phyloP scores from a whole-genome alignment of 345 rosid genomes.

The Dovyalis caffra region DNA sequence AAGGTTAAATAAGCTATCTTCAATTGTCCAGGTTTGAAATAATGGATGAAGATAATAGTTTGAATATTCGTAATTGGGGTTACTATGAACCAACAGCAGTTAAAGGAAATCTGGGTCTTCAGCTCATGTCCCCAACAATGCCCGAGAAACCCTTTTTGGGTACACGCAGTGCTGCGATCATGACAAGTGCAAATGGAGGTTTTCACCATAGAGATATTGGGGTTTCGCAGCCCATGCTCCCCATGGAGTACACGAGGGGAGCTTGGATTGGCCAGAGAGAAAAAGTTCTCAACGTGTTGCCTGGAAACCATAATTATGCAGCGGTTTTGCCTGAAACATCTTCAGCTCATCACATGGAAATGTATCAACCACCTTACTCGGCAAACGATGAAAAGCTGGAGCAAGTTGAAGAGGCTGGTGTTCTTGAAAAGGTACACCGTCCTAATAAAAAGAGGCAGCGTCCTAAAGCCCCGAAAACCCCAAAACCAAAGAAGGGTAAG shows the following conservation, averaged over 20 bases:
- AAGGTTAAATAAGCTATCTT: not conserved
- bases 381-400: constrained; percentile 43
- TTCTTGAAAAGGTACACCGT: constrained; percentile 34
- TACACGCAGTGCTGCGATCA: not conserved
- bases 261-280: constrained; percentile 69
- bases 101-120: not conserved
- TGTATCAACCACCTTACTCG: constrained; percentile 52
- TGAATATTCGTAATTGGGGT: not conserved
- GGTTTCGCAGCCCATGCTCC: constrained; percentile 51
- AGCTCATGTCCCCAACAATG: not conserved
- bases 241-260: constrained; percentile 61
- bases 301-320: constrained; percentile 40
- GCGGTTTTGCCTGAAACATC: constrained; percentile 61
- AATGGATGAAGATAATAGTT: not conserved
- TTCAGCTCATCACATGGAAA: constrained; percentile 54
- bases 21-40: not conserved
- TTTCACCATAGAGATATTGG: constrained; percentile 2
- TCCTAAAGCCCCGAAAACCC: constrained; percentile 41
- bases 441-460: constrained; percentile 67
- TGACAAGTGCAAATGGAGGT: not conserved
- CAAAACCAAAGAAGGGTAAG: constrained; percentile 58
- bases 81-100: not conserved
- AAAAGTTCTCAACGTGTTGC: constrained; percentile 60
- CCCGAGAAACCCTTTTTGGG: not conserved
- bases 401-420: constrained; percentile 47